Conservation (phyloP, 1,139 yeast genomes). For the Debaryomyces psychrophilus region DNA sequence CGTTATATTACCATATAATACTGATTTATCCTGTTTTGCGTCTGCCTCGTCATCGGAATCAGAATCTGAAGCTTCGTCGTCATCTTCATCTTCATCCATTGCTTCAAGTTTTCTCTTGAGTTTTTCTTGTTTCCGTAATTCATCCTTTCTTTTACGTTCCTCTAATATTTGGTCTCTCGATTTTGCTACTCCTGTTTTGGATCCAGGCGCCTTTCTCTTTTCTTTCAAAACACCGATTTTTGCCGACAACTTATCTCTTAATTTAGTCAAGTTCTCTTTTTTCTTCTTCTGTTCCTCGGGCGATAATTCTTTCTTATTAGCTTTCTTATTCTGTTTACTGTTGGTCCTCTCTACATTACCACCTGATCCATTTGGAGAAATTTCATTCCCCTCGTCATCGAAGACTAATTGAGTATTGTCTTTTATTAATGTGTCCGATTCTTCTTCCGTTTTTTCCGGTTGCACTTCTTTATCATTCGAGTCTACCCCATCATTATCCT, state of each 20-base stretch:
- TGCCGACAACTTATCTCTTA: constrained; percentile 71
- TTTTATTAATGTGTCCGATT: constrained; percentile 22
- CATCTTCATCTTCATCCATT: constrained; percentile 34
- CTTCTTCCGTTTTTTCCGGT: constrained; percentile 15
- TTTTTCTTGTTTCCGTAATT: constrained; percentile 41
- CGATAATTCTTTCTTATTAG: constrained; percentile 34
- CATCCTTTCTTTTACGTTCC: constrained; percentile 51
- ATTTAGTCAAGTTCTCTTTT: constrained; percentile 60
- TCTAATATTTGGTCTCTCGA: constrained; percentile 76
- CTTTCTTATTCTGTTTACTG: constrained; percentile 25
- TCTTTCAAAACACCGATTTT: constrained; percentile 73
- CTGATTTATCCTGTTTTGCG: constrained; percentile 37
- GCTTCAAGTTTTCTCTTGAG: constrained; percentile 44
- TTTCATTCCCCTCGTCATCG: constrained; percentile 79
- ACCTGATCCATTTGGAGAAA: constrained; percentile 25
- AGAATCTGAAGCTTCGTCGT: constrained; percentile 43
- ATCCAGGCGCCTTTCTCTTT: constrained; percentile 90
- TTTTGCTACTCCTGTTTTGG: constrained; percentile 74
- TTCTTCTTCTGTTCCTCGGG: constrained; percentile 53
- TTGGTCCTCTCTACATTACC: constrained; percentile 19
- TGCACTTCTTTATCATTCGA: constrained; percentile 18
- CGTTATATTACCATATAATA: constrained; percentile 79
- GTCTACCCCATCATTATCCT: constrained; percentile 15
- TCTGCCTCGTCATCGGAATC: constrained; percentile 36
- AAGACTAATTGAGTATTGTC: constrained; percentile 57